Conservation (phyloP, 1,284 basidiomycete genomes). For the Trichosporon asahii region DNA sequence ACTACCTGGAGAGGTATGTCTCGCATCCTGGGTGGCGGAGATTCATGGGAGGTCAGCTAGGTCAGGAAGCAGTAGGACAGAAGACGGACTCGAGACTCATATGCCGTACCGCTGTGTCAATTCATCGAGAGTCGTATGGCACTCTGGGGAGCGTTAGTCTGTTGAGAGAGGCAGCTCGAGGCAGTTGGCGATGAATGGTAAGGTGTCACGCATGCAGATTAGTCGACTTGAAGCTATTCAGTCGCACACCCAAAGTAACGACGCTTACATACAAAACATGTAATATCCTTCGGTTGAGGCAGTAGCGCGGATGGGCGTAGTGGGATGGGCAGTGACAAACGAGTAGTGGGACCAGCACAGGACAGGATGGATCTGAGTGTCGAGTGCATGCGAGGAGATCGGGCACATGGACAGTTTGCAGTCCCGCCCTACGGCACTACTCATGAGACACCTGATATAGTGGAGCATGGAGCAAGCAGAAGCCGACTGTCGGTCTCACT, state of each 20-base stretch:
- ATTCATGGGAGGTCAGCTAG: too few relatives aligned
- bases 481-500: too few relatives aligned
- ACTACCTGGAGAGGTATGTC: background rate
- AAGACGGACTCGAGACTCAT: background rate
- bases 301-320: background rate
- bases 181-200: background rate
- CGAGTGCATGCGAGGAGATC: background rate
- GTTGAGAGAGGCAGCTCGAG: background rate
- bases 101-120: constrained; percentile 1
- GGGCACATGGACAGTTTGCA: background rate
- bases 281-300: background rate
- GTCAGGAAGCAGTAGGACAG: background rate
- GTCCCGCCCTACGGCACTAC: background rate
- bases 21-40: too few relatives aligned
- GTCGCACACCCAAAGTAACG: constrained; percentile 4
- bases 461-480: background rate
- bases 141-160: background rate
- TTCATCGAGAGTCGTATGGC: background rate
- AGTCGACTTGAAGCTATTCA: background rate
- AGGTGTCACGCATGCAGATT: background rate
- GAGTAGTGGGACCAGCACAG: background rate
- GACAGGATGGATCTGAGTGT: background rate
- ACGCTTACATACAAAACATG: background rate
- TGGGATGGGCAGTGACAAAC: background rate
- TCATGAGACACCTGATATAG: background rate